Evolutionary conservation across 495 filamentous ascomycete genomes (phyloP).

Genomic region (Hyphodiscus hymeniophilus): DNA sequence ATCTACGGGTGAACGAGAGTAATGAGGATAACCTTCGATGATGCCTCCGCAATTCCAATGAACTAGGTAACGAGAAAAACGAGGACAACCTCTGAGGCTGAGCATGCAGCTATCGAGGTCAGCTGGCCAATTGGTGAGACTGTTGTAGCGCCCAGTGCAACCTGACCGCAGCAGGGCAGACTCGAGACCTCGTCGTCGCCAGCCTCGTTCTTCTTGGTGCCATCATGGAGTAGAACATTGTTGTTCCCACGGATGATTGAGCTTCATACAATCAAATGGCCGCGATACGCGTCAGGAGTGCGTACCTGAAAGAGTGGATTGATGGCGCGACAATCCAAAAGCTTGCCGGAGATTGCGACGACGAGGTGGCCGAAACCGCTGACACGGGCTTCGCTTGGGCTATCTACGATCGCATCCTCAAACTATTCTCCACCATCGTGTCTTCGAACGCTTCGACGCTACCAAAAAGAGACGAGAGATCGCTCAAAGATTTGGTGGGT

Average conservation of each 20-base stretch:
- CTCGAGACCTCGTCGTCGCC: not conserved
- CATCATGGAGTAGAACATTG: too few relatives aligned
- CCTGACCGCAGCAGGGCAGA: not conserved
- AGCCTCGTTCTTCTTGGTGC: too few relatives aligned
- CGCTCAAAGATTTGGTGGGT: constrained; percentile 16
- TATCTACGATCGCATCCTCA: constrained; percentile 8
- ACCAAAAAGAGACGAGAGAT: not conserved
- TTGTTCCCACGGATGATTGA: too few relatives aligned
- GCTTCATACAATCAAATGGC: not conserved
- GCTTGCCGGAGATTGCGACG: not conserved
- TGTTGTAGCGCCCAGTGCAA: not conserved
- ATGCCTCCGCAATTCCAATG: not conserved
- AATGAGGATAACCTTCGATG: not conserved
- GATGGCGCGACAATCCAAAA: constrained; percentile 8
- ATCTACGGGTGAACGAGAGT: not conserved
- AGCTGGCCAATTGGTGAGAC: too few relatives aligned
- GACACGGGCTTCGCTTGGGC: constrained; percentile 4
- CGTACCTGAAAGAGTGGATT: constrained; percentile 7
- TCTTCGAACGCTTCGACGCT: not conserved
- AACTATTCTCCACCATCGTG: constrained; percentile 1
- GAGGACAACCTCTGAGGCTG: not conserved
- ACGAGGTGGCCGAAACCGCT: not conserved
- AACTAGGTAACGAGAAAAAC: not conserved
- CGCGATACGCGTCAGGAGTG: not conserved
- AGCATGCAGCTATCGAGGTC: not conserved